Conservation (phyloP, 352 stramenopile genomes). For the Elongisporangium senticosum region DNA sequence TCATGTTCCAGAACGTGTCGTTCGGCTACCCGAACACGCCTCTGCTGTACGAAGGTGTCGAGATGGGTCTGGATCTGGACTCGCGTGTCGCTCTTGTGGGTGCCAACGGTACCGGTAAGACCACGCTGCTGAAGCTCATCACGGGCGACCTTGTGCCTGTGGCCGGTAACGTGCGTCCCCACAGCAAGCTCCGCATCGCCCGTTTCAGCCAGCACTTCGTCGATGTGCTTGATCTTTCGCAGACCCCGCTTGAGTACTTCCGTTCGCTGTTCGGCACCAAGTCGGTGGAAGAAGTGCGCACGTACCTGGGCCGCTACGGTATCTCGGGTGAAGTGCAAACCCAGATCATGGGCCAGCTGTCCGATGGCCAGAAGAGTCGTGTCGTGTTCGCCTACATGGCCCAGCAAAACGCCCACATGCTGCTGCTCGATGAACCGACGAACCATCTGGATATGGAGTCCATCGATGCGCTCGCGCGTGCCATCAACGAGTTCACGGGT, state of each 20-base stretch:
- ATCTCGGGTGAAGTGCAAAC: conserved; percentile 95
- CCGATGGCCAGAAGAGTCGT: conserved; percentile 95
- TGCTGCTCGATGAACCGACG: conserved; percentile 88
- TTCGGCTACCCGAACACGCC: conserved; percentile 93
- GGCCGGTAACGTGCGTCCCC: conserved; percentile 92
- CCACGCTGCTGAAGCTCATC: conserved; percentile 98
- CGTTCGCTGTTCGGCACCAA: conserved; percentile 91
- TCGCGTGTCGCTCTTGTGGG: conserved; percentile 96
- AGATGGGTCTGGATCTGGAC: conserved; percentile 97
- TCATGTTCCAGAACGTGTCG: conserved; percentile 97
- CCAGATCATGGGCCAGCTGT: conserved; percentile 95
- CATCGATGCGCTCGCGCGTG: conserved; percentile 96
- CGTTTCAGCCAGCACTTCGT: conserved; percentile 99
- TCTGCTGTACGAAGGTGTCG: conserved; percentile 90
- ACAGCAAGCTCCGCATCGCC: conserved; percentile 95
- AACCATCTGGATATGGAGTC: conserved; percentile 93
- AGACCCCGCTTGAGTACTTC: conserved; percentile 97
- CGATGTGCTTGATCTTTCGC: conserved; percentile 95
- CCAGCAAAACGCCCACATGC: conserved; percentile 95
- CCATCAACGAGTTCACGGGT: conserved; percentile 97
- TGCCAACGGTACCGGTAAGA: conserved; percentile 95
- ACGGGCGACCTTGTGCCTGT: conserved; percentile 92
- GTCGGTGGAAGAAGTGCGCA: conserved; percentile 92
- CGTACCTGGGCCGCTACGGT: conserved; percentile 95
- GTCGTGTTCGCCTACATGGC: conserved; percentile 98